These are phyloP conservation scores for Isochrysis galbana DNA, from an alignment of 78 protist genomes.

Conservation along the genomic window DNA sequence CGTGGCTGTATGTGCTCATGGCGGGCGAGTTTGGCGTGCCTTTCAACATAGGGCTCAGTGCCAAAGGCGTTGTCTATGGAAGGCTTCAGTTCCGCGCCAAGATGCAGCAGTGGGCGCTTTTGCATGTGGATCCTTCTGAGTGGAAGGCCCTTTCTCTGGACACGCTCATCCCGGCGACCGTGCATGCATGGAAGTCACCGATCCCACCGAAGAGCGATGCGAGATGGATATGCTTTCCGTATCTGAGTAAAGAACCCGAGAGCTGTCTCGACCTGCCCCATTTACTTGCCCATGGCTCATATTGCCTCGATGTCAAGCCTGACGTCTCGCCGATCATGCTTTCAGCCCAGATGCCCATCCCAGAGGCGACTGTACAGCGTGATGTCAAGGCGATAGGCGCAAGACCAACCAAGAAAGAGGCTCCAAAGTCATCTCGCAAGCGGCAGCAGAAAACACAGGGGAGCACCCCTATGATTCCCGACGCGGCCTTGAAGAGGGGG, in stretches of 20 bases:
- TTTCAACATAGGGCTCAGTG: background rate
- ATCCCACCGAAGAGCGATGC: background rate
- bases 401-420: background rate
- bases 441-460: background rate
- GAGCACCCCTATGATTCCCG: too few species aligned
- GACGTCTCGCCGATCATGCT: background rate
- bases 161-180: background rate
- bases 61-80: background rate
- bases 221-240: conserved; percentile 6
- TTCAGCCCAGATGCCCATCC: background rate
- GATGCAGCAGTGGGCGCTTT: conserved; percentile 9
- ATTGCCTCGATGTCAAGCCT: background rate
- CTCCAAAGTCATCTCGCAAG: background rate
- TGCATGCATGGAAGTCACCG: background rate
- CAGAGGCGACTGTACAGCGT: background rate
- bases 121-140: background rate
- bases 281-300: background rate
- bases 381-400: background rate
- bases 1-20: background rate
- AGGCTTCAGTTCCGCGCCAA: background rate
- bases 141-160: background rate
- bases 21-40: background rate
- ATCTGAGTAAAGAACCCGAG: background rate
- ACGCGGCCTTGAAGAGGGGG: too few species aligned
- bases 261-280: background rate